Base-by-base conservation (phyloP, 108 stramenopile genomes). In the Nannochloropsis salina region DNA sequence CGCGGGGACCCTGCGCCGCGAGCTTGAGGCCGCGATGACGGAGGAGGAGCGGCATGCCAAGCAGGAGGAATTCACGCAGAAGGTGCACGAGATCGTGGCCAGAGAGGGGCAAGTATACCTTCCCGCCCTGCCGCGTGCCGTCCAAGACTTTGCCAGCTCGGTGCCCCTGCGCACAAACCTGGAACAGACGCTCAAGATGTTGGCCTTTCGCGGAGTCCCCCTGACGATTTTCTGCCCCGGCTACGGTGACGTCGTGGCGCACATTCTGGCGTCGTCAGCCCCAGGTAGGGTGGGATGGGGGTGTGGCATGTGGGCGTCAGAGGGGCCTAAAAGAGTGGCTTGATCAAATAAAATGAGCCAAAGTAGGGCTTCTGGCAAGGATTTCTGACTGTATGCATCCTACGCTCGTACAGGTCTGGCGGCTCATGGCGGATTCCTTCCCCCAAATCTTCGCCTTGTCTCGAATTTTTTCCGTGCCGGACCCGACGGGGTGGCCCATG, bases 401-500 rank as follows among this genome's bases (percentile, higher is more conserved):
- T 31, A 31, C 31, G 31, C 31, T 74, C 0, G 20, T 4, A 18
- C 22, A n/a, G 80, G 42, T 3, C 8, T 80, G 8, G 12, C 22
- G n/a, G 42, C 12, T 12, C 44, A 43, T 11, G 45, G 8, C 6
- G 51, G 45, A 12, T 31, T 42, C 11, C 44, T 85, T 80, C 85
- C 85, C 10, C 42, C n/a, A 12, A 85, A 85, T 10, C 6, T 85
- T 42, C 43, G 86, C n/a, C 21, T 86, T 11, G 83, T 86, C 51
- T 82, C 86, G 11, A 86, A 86, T 12, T 86, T 86, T 81, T 31
- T 86, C 3, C 86, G 86, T 10, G 42, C 44, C 9, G 84, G 40
- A 20, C 86, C 86, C 9, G 86, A 86, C 51, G 86, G 86, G 15
- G 42, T 82, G 9, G 80, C 83, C 12, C 83, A 82, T 51, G 86